These are phyloP conservation scores for Ambrosia trifida DNA, from an alignment of 129 eudicot genomes.

Conservation along the genomic window DNA sequence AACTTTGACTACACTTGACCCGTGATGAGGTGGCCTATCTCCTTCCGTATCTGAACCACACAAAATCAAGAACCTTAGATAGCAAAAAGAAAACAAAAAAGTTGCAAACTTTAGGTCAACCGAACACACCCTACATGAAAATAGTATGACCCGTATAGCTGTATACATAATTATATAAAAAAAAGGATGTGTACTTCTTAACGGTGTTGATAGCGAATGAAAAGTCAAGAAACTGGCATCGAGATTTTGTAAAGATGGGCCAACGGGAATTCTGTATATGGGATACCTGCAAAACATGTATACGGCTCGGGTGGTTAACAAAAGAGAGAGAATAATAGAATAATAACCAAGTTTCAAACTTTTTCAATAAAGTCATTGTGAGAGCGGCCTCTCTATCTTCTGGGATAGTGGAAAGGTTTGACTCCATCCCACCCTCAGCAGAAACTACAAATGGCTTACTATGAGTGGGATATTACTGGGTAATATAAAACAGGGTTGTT, in stretches of 20 bases:
- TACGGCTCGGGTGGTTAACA: neutral
- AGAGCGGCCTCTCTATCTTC: no score
- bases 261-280: slow-evolving; percentile 89
- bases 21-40: slow-evolving; percentile 33
- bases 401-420: no score
- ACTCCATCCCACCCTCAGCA: no score
- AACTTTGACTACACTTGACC: slow-evolving; percentile 40
- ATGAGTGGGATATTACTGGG: no score
- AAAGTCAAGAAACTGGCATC: slow-evolving; percentile 94
- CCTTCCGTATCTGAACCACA: slow-evolving; percentile 40
- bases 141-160: slow-evolving; percentile 1
- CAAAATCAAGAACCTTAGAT: neutral
- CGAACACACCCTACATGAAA: neutral
- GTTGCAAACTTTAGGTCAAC: neutral
- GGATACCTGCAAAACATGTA: slow-evolving; percentile 68
- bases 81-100: neutral
- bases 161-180: neutral
- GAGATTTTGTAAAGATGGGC: slow-evolving; percentile 77
- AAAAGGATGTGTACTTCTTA: slow-evolving; percentile 40
- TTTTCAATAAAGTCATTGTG: no score
- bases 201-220: slow-evolving; percentile 83
- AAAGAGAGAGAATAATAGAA: no score
- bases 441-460: no score
- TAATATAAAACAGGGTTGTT: no score
- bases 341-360: no score